Evolutionary conservation across 208 protist genomes (phyloP).

Genomic region (Leptomonas seymouri): DNA sequence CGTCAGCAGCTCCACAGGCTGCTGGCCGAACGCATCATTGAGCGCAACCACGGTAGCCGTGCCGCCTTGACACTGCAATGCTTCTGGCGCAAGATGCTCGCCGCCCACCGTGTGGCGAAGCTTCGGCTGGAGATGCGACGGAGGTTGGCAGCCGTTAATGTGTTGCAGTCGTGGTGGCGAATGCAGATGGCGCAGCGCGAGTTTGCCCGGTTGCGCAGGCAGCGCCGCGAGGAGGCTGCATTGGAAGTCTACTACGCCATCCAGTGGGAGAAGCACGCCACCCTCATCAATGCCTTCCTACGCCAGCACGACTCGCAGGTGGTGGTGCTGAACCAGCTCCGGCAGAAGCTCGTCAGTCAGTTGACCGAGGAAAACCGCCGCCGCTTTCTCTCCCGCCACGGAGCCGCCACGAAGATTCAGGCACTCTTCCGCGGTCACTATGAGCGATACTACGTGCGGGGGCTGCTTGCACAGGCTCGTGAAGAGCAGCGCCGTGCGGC

Average conservation of each 20-base stretch:
- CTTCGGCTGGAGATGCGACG: constrained; percentile 37
- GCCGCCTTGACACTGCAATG: constrained; percentile 81
- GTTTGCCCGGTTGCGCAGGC: constrained; percentile 22
- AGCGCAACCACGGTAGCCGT: constrained; percentile 27
- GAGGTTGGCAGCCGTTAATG: constrained; percentile 30
- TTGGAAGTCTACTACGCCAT: constrained; percentile 59
- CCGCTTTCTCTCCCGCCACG: constrained; percentile 46
- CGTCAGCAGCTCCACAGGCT: constrained; percentile 42
- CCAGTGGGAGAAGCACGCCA: constrained; percentile 64
- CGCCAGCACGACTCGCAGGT: constrained; percentile 43
- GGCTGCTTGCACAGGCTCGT: constrained; percentile 48
- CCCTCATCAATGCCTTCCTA: constrained; percentile 54
- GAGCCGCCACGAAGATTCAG: constrained; percentile 74
- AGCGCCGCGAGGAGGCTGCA: constrained; percentile 56
- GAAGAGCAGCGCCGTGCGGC: constrained; percentile 40
- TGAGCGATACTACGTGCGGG: constrained; percentile 70
- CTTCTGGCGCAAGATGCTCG: constrained; percentile 85
- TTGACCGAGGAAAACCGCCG: constrained; percentile 41
- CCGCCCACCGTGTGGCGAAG: constrained; percentile 47
- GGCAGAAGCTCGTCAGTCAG: constrained; percentile 39
- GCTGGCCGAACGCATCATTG: constrained; percentile 34
- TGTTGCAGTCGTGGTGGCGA: constrained; percentile 83
- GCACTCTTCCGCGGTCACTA: constrained; percentile 78
- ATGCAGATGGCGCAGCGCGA: constrained; percentile 45
- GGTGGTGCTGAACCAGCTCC: constrained; percentile 19